Evolutionary conservation across 345 rosid genomes (phyloP), one percentile per base, ranked within the genome.

Genomic region (Corchorus olitorius): DNA sequence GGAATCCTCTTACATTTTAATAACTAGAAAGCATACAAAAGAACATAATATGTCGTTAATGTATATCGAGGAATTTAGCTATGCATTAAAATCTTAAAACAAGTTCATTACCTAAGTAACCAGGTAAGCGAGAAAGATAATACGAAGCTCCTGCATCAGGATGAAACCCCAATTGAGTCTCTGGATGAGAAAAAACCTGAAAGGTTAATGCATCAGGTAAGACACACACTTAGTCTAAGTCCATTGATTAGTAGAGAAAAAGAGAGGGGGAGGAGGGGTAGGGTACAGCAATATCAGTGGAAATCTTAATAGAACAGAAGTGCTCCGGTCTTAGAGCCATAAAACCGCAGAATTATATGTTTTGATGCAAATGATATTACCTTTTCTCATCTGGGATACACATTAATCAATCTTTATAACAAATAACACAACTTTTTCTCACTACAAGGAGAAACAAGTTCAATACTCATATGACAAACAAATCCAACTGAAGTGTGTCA

Each of bases 141-240:
- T 87, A 91, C 13, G 99, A 89, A 76, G 98, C 97, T 74, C 99
- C 95, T 15, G 95, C 93, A 83, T 91, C 97, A 45, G 91, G 98
- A 84, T 93, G 95, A 83, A 93, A 96, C 19, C 99, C 95, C 76
- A 92, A 79, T 79, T 89, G 95, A 39, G 86, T 86, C 87, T 91
- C 94, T 68, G 97, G 97, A 84, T 90, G 79, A 75, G 90, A 78
- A 82, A 96, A 87, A 67, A 84, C 88, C 97, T 96, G 84, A 69
- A 70, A 83, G 81, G 39, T 41, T 74, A 33, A 55, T 12, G 35
- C 54, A 71, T 27, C 4, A 19, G 43, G 6, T 54, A 62, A 66
- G 46, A 72, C 8, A 2, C 8, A 2, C 3, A 65, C 14, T 58
- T 65, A 65, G 58, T 33, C 43, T 27, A n/a, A 34, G 1, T 69